These are phyloP conservation scores for Saturnispora saitoi DNA, from an alignment of 805 yeast species.

Conservation along the genomic window DNA sequence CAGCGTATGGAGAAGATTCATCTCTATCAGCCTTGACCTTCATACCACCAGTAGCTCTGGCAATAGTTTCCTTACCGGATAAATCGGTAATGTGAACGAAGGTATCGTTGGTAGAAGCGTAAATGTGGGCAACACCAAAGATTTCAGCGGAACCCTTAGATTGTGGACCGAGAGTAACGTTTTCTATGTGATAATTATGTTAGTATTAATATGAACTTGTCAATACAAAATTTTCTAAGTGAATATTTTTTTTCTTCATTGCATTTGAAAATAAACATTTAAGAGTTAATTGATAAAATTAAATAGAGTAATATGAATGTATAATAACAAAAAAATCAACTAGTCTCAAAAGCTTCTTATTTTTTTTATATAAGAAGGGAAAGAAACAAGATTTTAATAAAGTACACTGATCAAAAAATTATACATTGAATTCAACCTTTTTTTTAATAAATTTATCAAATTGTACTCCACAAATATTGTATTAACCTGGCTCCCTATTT, in stretches of 20 bases:
- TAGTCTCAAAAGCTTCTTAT: too few species aligned
- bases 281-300: too few species aligned
- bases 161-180: conserved; percentile 71
- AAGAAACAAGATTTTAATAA: too few species aligned
- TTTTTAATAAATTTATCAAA: too few species aligned
- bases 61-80: conserved; percentile 99
- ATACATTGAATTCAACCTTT: too few species aligned
- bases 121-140: conserved; percentile 99
- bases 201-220: not conserved
- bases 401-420: too few species aligned
- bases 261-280: not conserved
- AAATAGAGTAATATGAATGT: too few species aligned
- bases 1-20: conserved; percentile 99
- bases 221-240: not conserved
- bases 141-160: conserved; percentile 97
- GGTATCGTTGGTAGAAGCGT: conserved; percentile 99
- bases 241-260: not conserved
- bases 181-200: conserved; percentile 31
- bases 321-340: too few species aligned
- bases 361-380: too few species aligned
- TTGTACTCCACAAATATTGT: too few species aligned
- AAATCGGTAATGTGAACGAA: conserved; percentile 99
- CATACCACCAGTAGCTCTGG: conserved; percentile 99
- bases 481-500: too few species aligned
- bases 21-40: conserved; percentile 99